Base-by-base conservation (phyloP, 2,329 filamentous ascomycete species). In the Diaporthe amygdali region DNA sequence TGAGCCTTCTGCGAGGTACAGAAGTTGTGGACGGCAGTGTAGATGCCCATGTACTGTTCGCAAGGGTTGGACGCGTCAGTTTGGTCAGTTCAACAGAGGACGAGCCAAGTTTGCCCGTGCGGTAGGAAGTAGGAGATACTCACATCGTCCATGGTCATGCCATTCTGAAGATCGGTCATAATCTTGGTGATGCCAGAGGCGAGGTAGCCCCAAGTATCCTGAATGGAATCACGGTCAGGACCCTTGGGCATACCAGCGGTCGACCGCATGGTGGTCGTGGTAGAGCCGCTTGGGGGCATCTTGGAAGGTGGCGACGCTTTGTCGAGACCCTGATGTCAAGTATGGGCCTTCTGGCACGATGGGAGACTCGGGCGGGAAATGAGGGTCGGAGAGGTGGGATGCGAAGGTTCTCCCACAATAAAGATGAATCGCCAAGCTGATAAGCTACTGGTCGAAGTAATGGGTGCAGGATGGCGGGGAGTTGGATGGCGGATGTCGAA, bases 21-120 rank as follows among this genome's bases (percentile, higher is more conserved):
- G 83, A 99, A 99, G 85, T 99, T 98, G 85, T 99, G 96, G 63
- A 99, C 96, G 73, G 95, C 95, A 67, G 96, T 98, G 84, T 98
- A 98, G 72, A 98, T 91, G 70, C 94, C 94, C 96, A 98, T 98
- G 84, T 98, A 98, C 87, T 93, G 79, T 32, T 73, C 59, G 70
- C 54, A n/a, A 5, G 17, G 17, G 27, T 39, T 8, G 2, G 20
- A 51, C n/a, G 61, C 22, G n/a, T 63, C 49, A 55, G 73, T 77
- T 39, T n/a, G 27, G 30, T 27, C 76, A 72, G 5, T 44, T 47
- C 34, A 41, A 55, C 39, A 68, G 75, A 69, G 75, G 7, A 74
- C 52, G 66, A 51, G 63, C 22, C 37, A 55, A 32, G 5, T 34
- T 10, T 22, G 14, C 27, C 37, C 17, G 25, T 3, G 15, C 14